Evolutionary conservation across 768 basidiomycete species (phyloP), one percentile per base, ranked within the genome.

Genomic region (Scleroderma citrinum): DNA sequence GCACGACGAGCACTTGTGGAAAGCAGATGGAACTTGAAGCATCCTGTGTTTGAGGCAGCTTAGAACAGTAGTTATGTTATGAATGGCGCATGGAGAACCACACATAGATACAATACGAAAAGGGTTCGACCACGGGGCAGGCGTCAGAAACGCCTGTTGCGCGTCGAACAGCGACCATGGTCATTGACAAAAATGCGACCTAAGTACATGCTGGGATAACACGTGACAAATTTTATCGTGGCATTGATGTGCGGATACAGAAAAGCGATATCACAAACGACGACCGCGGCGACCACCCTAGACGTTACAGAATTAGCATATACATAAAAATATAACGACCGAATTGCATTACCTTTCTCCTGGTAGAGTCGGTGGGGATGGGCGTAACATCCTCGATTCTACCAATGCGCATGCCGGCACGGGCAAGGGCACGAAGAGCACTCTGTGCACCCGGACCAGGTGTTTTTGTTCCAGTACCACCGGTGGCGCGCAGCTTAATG

Each of bases 251-350:
- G 52, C 29, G 20, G 14, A 51, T 46, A 50, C 30, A 24, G 52
- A 52, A 50, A 44, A 38, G 50, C 30, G 45, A 42, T 45, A 68
- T 72, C 69, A 89, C 63, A 95, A 81, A 86, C 93, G 91, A 64
- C 93, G 88, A 90, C 93, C 93, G 75, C 93, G 92, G 60, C 93
- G 90, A 92, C 93, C 93, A 84, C 93, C 94, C 93, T 92, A 56
- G 12, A 49, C 24, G 49, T 26, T 5, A 14, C 11, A 32, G 36
- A 48, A 53, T 13, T 51, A 48, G 20, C 24, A 35, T 44, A 53
- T n/a, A 3, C 34, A n/a, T 11, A 20, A 38, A 11, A 37, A 34
- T 0, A 11, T 37, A 11, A 10, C 19, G 32, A 47, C 16, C 21
- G 19, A 26, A 44, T 21, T 21, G 31, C 52, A 92, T n/a, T n/a